Base-by-base conservation (phyloP, 202 grass and related monocot species). In the Setaria italica region DNA sequence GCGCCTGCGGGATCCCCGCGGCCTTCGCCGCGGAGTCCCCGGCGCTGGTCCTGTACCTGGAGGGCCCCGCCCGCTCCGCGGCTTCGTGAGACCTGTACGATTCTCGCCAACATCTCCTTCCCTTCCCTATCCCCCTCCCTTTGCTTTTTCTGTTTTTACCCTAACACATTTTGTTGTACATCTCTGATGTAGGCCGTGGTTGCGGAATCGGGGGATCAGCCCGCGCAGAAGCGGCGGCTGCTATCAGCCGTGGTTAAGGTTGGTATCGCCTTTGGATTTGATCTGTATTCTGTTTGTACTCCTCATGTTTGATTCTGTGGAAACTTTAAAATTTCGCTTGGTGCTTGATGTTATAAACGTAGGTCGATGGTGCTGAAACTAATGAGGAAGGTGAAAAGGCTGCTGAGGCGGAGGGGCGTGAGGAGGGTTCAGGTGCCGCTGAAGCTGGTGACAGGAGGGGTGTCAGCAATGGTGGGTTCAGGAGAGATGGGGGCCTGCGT, bases 1-100 rank as follows among this genome's bases (percentile, higher is more conserved):
- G 83, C 88, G 97, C 57, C 90, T 99, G 19, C 87, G 93, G 47
- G 97, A 96, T 78, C 94, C 97, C 55, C 91, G 94, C 54, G 97
- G 97, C 47, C 76, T 97, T 55, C 97, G 97, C 35, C 94, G 94
- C 32, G 89, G 87, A 56, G 88, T 65, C 17, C 39, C 56, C 4
- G 82, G 85, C 1, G 30, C 82, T 13, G 76, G 68, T 3, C 55
- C 79, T 3, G 89, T 70, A 4, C 72, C 83, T 1, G 91, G 67
- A 37, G 90, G 57, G 0, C 46, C 82, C n/a, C 94, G 92, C 65
- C 88, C 87, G 19, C 87, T 89, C 59, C 97, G 94, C 66, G 89
- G 94, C 59, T 84, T 92, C 62, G 85, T 77, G 41, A 87, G 87
- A 93, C 90, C 91, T 13, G 97, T 99, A 87, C 75, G 88, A 48